Evolutionary conservation across 2,329 filamentous ascomycete species (phyloP), one percentile per base, ranked within the genome.

Genomic region (Alternaria brassicae): DNA sequence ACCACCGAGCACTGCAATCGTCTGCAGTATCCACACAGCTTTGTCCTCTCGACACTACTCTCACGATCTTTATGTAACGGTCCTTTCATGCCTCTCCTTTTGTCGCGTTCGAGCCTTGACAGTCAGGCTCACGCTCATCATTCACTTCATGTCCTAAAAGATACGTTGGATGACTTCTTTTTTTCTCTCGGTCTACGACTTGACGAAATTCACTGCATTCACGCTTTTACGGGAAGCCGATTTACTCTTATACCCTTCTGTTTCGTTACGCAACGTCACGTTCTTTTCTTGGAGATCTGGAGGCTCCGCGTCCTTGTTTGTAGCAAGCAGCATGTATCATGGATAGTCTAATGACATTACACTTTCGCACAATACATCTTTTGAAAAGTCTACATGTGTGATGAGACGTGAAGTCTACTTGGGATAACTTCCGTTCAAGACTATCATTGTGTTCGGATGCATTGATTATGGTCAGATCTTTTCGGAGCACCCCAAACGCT

Each of bases 211-310:
- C 44, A 34, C 44, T n/a, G 15, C 44, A 36, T 48, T 36, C 28
- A 34, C 30, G 32, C 21, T 36, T 12, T 34, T 36, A 28, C 21
- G 28, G 12, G 19, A 23, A 34, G 36, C 28, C 44, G 28, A 48
- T 32, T 34, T 37, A 50, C 39, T 39, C 36, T 58, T 53, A 58
- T 58, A 58, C 55, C 55, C 55, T 45, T 58, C 28, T 21, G n/a
- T 25, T 42, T 23, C n/a, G 21, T 53, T 39, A 25, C 19, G 44
- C 15, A 36, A 17, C 10, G 28, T 45, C 36, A 25, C 48, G 23
- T 50, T 50, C 32, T 28, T 50, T 30, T 39, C 23, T 28, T 39
- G 48, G 34, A 34, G 32, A 36, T 19, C 15, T 17, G 32, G 25
- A 27, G 32, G 48, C 32, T n/a, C 34, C n/a, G 19, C 10, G 32